phyloP scores from a whole-genome alignment of 495 filamentous ascomycete genomes.

The Penicillium paradoxum region DNA sequence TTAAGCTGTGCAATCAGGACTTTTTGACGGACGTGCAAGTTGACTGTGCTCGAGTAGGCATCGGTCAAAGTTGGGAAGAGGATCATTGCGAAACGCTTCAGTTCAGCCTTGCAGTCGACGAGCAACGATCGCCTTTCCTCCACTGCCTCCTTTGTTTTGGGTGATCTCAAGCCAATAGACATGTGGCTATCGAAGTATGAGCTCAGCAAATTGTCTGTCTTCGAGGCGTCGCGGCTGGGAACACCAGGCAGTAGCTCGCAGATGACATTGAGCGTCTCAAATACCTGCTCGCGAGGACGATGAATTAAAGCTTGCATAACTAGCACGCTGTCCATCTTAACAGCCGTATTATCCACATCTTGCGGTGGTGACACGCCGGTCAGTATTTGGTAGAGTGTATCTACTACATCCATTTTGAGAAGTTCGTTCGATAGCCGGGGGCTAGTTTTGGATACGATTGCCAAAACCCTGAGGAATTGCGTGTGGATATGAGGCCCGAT shows the following conservation, averaged over 20 bases:
- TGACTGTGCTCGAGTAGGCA: conserved; percentile 96
- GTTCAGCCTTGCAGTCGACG: conserved; percentile 72
- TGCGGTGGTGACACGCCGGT: conserved; percentile 91
- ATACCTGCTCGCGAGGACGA: conserved; percentile 91
- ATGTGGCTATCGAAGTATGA: conserved; percentile 39
- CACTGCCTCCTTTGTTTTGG: conserved; percentile 56
- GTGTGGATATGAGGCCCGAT: conserved; percentile 96
- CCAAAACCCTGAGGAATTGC: conserved; percentile 86
- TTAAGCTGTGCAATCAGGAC: conserved; percentile 92
- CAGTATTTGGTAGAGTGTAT: conserved; percentile 95
- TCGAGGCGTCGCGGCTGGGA: conserved; percentile 33
- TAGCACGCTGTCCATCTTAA: conserved; percentile 91
- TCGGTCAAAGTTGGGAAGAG: conserved; percentile 96
- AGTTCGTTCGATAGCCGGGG: conserved; percentile 82
- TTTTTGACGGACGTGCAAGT: conserved; percentile 95
- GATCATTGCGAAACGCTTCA: conserved; percentile 88
- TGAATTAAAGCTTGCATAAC: conserved; percentile 99
- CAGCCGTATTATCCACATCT: conserved; percentile 72
- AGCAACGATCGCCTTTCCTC: conserved; percentile 75
- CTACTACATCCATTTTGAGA: conserved; percentile 94
- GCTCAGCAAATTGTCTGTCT: conserved; percentile 50
- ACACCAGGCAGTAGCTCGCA: conserved; percentile 81
- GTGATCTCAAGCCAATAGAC: conserved; percentile 31
- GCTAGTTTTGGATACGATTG: conserved; percentile 83
- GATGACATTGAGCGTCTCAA: conserved; percentile 95